Evolutionary conservation across 768 basidiomycete genomes (phyloP), one percentile per base, ranked within the genome.

Genomic region (Boletus edulis): DNA sequence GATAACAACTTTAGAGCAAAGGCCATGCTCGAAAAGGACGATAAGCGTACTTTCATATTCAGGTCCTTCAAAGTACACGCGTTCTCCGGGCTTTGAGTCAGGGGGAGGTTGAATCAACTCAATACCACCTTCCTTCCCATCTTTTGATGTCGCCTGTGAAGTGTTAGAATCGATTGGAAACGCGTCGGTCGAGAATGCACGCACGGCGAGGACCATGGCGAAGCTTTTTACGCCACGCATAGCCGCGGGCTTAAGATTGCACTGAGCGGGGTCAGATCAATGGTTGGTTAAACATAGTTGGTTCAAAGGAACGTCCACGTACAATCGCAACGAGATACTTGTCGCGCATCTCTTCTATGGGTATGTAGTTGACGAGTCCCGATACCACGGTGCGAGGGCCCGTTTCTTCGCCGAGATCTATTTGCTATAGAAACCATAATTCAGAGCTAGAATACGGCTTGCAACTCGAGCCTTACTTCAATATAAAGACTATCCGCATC

Each of bases 221-320:
- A 89, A 96, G 56, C 94, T 96, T 77, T 98, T 98, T 62, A 99
- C 86, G 3, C 97, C 97, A 55, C 96, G 86, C 96, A 99, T 98
- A 61, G 79, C 86, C 8, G 90, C 96, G 5, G 96, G 96, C 73
- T 99, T 98, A 57, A 99, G 74, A 71, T 98, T 95, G 70, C 90
- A 93, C 89, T 91, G 51, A 12, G 17, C 13, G 27, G 56, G 24
- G 29, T 46, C 20, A 46, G 48, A 38, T 45, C 48, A 44, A 43
- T 24, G 42, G n/a, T 35, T 44, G 14, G 14, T 35, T 7, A 31
- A 34, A 24, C 15, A n/a, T 14, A 40, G 15, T 9, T 24, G 10
- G 20, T 27, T 34, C 29, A 17, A 47, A 15, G 32, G 3, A 46
- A 3, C 22, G 3, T 46, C 35, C 34, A 70, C 84, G 32, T 71